A percentile compares a stretch with the other conserved stretches of the same genome.
phyloP scores from a whole-genome alignment of 2,329 filamentous ascomycete genomes.

The Emergomyces pasteurianus region DNA sequence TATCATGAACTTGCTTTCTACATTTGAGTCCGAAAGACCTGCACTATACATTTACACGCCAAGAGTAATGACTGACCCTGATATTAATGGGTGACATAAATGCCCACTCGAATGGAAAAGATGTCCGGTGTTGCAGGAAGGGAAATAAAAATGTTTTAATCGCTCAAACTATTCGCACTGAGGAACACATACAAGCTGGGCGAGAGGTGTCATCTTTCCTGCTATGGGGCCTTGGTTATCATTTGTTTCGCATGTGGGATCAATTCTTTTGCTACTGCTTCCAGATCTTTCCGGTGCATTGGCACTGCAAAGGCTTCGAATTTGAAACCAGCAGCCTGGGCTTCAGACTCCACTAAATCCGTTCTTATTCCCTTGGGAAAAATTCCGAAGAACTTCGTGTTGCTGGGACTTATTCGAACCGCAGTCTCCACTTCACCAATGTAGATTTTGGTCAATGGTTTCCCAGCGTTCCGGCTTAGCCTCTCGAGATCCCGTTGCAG shows the following conservation, averaged over 20 bases:
- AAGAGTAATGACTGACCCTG: neutral
- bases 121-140: neutral
- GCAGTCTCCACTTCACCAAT: neutral
- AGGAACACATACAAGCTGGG: neutral
- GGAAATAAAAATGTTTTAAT: neutral
- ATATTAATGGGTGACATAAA: neutral
- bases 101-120: neutral
- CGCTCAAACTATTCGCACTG: neutral
- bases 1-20: neutral
- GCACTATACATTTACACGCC: neutral
- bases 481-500: neutral
- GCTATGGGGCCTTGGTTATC: neutral
- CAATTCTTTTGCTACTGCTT: neutral
- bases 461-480: neutral
- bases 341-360: neutral
- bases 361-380: neutral
- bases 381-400: neutral
- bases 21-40: neutral
- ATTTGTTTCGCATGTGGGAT: neutral
- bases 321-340: neutral
- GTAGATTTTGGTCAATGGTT: neutral
- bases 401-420: neutral
- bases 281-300: neutral
- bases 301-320: neutral
- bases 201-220: neutral